Conservation (phyloP, 768 basidiomycete species). For the Leccinum subgranulosum region DNA sequence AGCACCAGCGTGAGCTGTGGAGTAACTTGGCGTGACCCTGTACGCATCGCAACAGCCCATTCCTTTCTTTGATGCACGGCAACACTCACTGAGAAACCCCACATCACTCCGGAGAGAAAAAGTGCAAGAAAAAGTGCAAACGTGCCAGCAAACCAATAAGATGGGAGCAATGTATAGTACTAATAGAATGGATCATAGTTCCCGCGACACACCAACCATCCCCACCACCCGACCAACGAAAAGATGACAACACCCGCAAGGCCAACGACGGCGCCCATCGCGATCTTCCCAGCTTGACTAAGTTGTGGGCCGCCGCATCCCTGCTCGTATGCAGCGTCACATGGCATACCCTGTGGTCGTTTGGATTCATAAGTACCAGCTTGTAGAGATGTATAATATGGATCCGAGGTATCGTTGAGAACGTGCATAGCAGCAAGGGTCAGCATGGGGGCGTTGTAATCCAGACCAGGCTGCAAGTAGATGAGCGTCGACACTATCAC, state of each 20-base stretch:
- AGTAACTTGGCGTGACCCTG: no score
- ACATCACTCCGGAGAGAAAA: neutral
- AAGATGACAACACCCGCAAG: conserved; percentile 60
- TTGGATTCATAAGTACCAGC: conserved; percentile 63
- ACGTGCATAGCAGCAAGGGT: conserved; percentile 78
- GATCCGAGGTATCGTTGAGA: conserved; percentile 65
- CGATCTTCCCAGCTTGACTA: conserved; percentile 61
- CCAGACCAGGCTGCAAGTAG: conserved; percentile 60
- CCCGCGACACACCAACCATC: conserved; percentile 28
- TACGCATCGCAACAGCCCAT: no score
- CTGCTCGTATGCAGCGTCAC: conserved; percentile 64
- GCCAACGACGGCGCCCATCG: conserved; percentile 63
- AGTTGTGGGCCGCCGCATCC: conserved; percentile 53
- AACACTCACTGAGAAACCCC: no score
- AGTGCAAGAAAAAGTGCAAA: neutral
- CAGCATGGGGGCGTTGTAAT: conserved; percentile 90
- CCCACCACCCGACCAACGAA: conserved; percentile 38
- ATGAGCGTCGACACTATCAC: conserved; percentile 4
- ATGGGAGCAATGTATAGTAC: neutral
- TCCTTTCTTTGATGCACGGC: no score
- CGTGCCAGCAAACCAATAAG: neutral
- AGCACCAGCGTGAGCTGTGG: no score
- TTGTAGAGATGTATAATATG: conserved; percentile 71
- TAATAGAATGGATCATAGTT: conserved; percentile 24
- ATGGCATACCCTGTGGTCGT: conserved; percentile 67